A percentile compares a stretch with the other conserved stretches of the same genome.
phyloP scores from a whole-genome alignment of 164 flowering plant genomes.

The Umbilicus rupestris region DNA sequence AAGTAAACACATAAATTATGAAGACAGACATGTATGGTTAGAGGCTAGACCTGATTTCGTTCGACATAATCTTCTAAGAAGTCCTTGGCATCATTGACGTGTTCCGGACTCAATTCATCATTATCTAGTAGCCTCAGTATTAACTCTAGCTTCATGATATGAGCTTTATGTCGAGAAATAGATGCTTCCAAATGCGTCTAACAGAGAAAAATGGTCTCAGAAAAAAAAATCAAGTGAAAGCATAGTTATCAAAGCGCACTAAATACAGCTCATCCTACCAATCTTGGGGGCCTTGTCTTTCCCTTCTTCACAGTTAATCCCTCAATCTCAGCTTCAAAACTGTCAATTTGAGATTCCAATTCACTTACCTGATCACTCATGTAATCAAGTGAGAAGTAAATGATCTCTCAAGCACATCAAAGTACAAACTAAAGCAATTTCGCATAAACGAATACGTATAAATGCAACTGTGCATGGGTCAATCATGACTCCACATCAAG shows the following conservation, averaged over 20 bases:
- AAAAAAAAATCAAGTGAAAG: neutral
- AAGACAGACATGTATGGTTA: neutral
- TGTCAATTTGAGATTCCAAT: constrained; percentile 85
- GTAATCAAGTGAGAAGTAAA: neutral
- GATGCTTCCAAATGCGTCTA: constrained; percentile 93
- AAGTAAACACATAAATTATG: neutral
- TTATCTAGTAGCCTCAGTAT: constrained; percentile 90
- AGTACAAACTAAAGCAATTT: neutral
- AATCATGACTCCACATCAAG: neutral
- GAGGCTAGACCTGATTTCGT: constrained; percentile 74
- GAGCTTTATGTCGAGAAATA: constrained; percentile 84
- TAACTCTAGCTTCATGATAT: constrained; percentile 85
- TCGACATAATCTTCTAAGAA: constrained; percentile 94
- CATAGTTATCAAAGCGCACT: neutral
- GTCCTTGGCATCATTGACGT: constrained; percentile 91
- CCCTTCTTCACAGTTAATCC: constrained; percentile 92
- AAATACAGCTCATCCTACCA: constrained; percentile 34
- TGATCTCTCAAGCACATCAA: neutral
- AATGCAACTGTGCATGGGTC: neutral
- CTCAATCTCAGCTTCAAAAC: constrained; percentile 92
- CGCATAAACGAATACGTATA: neutral
- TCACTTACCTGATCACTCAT: constrained; percentile 58
- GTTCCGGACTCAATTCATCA: constrained; percentile 96
- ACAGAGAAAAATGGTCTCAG: constrained; percentile 10
- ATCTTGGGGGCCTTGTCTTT: constrained; percentile 92